Evolutionary conservation across 2,329 filamentous ascomycete genomes (phyloP), one percentile per base, ranked within the genome.

Genomic region (Eutypella sp.): DNA sequence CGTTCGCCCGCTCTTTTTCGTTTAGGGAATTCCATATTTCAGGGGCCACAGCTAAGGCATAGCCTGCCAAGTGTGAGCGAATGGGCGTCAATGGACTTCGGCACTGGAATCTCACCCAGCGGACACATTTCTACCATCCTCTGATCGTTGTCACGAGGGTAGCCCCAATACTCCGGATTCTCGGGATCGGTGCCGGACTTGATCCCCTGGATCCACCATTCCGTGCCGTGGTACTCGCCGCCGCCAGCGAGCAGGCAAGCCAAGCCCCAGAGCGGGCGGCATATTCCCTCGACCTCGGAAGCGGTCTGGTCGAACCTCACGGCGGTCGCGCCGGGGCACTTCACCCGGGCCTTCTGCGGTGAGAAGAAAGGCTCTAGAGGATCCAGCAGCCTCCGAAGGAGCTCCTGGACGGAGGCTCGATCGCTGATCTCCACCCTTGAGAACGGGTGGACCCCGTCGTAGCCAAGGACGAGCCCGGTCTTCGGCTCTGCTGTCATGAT

Each of bases 41-140:
- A 61, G 74, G 70, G 62, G 82, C 85, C 43, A 89, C 82, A 25
- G 85, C 85, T 44, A 92, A 71, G 1, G 85, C 80, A 57, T 82
- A 91, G 1, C 87, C 72, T 73, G 38, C 27, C n/a, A n/a, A n/a
- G n/a, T n/a, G n/a, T n/a, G n/a, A n/a, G n/a, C n/a, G n/a, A n/a
- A n/a, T n/a, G n/a, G n/a, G n/a, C n/a, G n/a, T n/a, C n/a, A n/a
- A n/a, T n/a, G n/a, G n/a, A n/a, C n/a, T n/a, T n/a, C n/a, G n/a
- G n/a, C n/a, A n/a, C n/a, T n/a, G n/a, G n/a, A n/a, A 18, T 10
- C 59, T 49, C 61, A 73, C 73, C 87, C 47, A 91, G 74, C 1
- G 87, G 86, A 59, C 86, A 90, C 75, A 89, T 88, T 63, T 92
- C 87, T 2, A 91, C 87, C 87, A 91, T 91, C 22, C 87, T 73